Base-by-base conservation (phyloP, 2,329 filamentous ascomycete genomes). In the Paraphaeosphaeria minitans region DNA sequence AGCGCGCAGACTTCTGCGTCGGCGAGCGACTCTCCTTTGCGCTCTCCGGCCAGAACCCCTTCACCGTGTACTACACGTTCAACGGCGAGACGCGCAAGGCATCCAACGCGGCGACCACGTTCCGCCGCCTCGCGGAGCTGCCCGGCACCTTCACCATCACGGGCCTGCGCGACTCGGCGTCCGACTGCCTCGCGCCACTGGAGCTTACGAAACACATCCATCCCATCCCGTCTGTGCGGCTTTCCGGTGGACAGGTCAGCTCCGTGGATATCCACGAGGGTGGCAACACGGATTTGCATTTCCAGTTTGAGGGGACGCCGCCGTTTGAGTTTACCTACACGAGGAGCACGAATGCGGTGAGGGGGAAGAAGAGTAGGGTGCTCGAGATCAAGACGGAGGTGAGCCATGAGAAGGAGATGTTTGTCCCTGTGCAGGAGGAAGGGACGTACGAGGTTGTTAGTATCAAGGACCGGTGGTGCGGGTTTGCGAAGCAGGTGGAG, bases 301-400 rank as follows among this genome's bases (percentile, higher is more conserved):
- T 99, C 69, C 91, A 97, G 70, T 99, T 99, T 79, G 93, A 91
- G 81, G 95, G 96, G 57, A 93, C 91, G 6, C 93, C 95, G 61
- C 95, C 95, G 1, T 99, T 99, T 71, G 95, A 98, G 78, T 99
- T 98, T 74, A 97, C 94, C 57, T 98, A 96, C 76, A 98, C 93
- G 21, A 85, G 95, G 61, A 95, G 90, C 77, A 92, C 92, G 46
- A 97, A 97, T 74, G 88, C 88, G n/a, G 89, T 90, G 1, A 69
- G 70, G 13, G 76, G 77, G 1, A 71, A 71, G 66, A 91, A 92
- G 76, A 90, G 70, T 46, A 72, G 69, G 68, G 86, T 99, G 35
- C 83, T 99, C 19, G 96, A 99, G 80, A 97, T 96, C 64, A 87
- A 91, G 67, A 93, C 95, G 66, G 93, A 97, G 68, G 83, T 90